phyloP scores from a whole-genome alignment of 345 rosid species.

The Litchi chinensis region DNA sequence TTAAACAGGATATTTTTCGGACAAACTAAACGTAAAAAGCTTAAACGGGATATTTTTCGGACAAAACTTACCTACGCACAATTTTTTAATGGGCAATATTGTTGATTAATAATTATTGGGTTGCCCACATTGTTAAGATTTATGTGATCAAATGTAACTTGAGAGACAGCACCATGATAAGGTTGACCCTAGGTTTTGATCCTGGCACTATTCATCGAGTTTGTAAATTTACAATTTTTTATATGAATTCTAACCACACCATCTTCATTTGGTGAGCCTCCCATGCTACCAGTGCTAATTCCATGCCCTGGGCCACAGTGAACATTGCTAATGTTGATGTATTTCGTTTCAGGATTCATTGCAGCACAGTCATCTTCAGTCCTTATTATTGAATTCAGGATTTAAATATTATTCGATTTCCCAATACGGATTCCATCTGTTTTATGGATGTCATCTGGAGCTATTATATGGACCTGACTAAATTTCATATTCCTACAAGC shows the following conservation, averaged over 20 bases:
- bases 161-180: background rate
- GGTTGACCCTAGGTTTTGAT: constrained; percentile 40
- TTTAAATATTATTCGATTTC: constrained; percentile 20
- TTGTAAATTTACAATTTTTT: constrained; percentile 13
- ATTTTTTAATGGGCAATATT: constrained; percentile 13
- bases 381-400: constrained; percentile 37
- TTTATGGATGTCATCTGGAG: constrained; percentile 60
- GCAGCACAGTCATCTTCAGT: constrained; percentile 70
- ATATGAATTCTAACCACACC: constrained; percentile 25
- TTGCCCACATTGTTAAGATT: constrained; percentile 19
- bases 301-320: constrained; percentile 57
- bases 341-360: constrained; percentile 40
- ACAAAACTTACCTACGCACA: no score
- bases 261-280: constrained; percentile 9
- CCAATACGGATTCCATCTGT: constrained; percentile 62
- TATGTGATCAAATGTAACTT: constrained; percentile 25
- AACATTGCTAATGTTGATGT: constrained; percentile 37
- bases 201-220: constrained; percentile 34
- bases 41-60: no score
- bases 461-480: constrained; percentile 18
- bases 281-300: constrained; percentile 47
- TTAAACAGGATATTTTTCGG: no score
- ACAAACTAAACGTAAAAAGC: no score
- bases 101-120: constrained; percentile 43
- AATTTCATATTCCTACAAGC: constrained; percentile 1